Evolutionary conservation across 225 moss, liverwort and hornwort genomes (phyloP).

Genomic region (Bryum argenteum): DNA sequence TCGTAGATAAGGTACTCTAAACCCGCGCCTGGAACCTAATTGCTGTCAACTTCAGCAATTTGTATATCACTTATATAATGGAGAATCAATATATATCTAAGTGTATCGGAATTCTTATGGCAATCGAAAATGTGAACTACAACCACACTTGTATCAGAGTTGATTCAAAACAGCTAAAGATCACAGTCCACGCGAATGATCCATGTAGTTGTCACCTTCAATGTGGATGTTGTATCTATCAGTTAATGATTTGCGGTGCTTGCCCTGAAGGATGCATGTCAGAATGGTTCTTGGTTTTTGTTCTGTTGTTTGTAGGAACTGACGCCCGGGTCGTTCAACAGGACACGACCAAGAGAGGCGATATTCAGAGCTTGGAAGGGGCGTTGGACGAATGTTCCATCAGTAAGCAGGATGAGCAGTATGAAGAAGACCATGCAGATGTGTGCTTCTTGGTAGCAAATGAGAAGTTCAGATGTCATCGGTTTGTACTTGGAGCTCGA

Average conservation of each 20-base stretch:
- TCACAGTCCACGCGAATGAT: too few relatives aligned
- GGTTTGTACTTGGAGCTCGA: conserved; percentile 69
- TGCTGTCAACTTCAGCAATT: background rate
- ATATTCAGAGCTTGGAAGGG: conserved; percentile 47
- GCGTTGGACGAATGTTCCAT: conserved; percentile 53
- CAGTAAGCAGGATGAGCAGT: conserved; percentile 48
- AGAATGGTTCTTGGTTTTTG: background rate
- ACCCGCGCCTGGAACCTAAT: background rate
- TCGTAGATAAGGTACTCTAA: background rate
- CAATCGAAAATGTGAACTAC: background rate
- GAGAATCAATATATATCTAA: background rate
- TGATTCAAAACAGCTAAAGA: background rate
- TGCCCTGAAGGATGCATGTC: too few relatives aligned
- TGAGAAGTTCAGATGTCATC: conserved; percentile 73
- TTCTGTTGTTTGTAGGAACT: conserved; percentile 26
- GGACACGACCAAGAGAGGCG: conserved; percentile 28
- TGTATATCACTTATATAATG: background rate
- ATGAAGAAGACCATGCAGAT: conserved; percentile 75
- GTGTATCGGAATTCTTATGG: background rate
- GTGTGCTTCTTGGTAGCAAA: conserved; percentile 70
- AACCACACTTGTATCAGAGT: background rate
- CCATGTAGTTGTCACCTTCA: background rate
- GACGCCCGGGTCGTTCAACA: conserved; percentile 24
- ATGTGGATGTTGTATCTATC: background rate
- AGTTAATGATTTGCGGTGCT: background rate